phyloP scores from a whole-genome alignment of 2,329 filamentous ascomycete species.

The Lecanicillium sp. region DNA sequence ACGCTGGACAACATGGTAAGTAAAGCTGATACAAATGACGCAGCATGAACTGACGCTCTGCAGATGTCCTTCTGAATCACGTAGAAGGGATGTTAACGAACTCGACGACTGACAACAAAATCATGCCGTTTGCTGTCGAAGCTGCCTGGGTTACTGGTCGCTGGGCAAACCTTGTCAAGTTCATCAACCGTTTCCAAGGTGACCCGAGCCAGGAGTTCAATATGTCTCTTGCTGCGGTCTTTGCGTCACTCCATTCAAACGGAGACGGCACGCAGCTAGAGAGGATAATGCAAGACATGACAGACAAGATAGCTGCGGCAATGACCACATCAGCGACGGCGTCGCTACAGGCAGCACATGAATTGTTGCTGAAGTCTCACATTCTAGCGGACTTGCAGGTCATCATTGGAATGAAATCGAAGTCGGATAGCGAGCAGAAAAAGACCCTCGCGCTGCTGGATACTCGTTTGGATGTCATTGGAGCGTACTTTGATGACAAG shows the following conservation, averaged over 20 bases:
- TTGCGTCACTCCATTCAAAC: slow-evolving; percentile 53
- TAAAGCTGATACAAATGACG: slow-evolving; percentile 4
- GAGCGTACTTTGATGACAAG: slow-evolving; percentile 85
- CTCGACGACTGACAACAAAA: slow-evolving; percentile 45
- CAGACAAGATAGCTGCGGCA: slow-evolving; percentile 62
- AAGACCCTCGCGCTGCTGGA: slow-evolving; percentile 40
- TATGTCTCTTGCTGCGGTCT: slow-evolving; percentile 58
- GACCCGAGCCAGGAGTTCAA: slow-evolving; percentile 61
- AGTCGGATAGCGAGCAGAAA: slow-evolving; percentile 30
- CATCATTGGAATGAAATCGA: slow-evolving; percentile 47
- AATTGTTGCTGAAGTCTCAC: slow-evolving; percentile 78
- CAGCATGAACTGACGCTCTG: slow-evolving; percentile 14
- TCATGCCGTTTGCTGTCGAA: slow-evolving; percentile 81
- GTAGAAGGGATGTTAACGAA: slow-evolving; percentile 65
- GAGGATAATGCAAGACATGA: slow-evolving; percentile 53
- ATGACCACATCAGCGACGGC: slow-evolving; percentile 71
- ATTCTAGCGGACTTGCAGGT: slow-evolving; percentile 81
- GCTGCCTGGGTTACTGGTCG: slow-evolving; percentile 85
- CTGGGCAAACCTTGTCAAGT: slow-evolving; percentile 67
- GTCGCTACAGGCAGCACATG: slow-evolving; percentile 78
- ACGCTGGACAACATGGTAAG: slow-evolving; percentile 89
- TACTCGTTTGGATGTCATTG: slow-evolving; percentile 78
- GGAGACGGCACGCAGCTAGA: slow-evolving; percentile 43
- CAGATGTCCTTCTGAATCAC: slow-evolving; percentile 79
- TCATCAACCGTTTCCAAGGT: slow-evolving; percentile 48